Percentiles rank a stretch among this genome's conserved stretches.
phyloP scores from a whole-genome alignment of 805 yeast species.

The Ogataea neopini region DNA sequence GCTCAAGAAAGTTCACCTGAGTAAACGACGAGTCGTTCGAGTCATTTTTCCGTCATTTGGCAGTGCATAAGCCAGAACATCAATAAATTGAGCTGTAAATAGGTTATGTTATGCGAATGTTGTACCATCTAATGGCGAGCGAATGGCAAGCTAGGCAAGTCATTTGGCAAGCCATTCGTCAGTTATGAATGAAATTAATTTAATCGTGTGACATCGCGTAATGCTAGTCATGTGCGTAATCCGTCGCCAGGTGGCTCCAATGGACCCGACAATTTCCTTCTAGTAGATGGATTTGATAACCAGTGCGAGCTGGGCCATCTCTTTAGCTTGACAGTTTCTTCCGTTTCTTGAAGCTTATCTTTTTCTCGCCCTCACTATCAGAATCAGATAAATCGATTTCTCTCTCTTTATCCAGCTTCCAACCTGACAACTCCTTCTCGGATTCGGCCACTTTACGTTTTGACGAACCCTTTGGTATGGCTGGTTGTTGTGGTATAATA shows the following conservation, averaged over 20 bases:
- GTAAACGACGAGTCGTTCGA: background rate
- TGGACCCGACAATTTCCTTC: too few relatives aligned
- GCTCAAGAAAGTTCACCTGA: slow-evolving; percentile 76
- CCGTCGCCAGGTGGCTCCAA: too few relatives aligned
- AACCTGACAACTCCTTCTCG: slow-evolving; percentile 26
- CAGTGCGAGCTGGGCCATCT: too few relatives aligned
- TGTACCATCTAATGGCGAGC: slow-evolving; percentile 2
- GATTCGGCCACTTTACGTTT: slow-evolving; percentile 8
- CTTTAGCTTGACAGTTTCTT: slow-evolving; percentile 1
- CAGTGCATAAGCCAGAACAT: slow-evolving; percentile 2
- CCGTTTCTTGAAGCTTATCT: slow-evolving; percentile 23
- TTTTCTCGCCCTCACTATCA: slow-evolving; percentile 11
- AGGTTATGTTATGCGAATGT: slow-evolving; percentile 8
- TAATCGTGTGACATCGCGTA: too few relatives aligned
- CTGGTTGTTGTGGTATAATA: background rate
- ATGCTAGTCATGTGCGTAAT: too few relatives aligned
- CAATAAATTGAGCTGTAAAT: slow-evolving; percentile 9
- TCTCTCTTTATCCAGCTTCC: slow-evolving; percentile 29
- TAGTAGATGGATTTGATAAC: too few relatives aligned
- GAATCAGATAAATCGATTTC: slow-evolving; percentile 4
- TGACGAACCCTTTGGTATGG: slow-evolving; percentile 1
- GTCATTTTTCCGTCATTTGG: background rate
- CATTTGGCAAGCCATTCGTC: too few relatives aligned
- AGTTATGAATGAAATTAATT: too few relatives aligned
- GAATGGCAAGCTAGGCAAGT: too few relatives aligned